phyloP scores from a whole-genome alignment of 176 grass and related monocot species.

The Oryza officinalis region DNA sequence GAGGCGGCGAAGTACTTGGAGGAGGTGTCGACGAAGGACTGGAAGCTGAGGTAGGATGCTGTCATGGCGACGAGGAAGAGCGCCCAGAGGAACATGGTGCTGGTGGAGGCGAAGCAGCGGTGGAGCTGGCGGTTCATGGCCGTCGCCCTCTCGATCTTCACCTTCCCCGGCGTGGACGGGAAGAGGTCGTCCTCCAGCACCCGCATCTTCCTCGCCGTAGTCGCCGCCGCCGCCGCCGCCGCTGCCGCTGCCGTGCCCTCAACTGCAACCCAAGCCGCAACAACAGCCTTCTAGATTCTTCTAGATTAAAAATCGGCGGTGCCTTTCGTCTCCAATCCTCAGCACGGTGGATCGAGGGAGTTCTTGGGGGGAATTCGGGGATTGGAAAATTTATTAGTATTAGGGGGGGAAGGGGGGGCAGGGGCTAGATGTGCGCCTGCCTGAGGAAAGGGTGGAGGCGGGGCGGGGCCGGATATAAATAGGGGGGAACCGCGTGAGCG shows the following conservation, averaged over 20 bases:
- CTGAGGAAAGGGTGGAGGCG: constrained; percentile 30
- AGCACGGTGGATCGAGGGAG: not conserved
- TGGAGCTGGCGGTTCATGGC: constrained; percentile 73
- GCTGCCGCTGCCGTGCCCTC: constrained; percentile 15
- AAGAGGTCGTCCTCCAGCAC: constrained; percentile 81
- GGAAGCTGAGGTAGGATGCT: constrained; percentile 86
- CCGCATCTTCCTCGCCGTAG: constrained; percentile 58
- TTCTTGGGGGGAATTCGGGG: not conserved
- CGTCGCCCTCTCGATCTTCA: constrained; percentile 81
- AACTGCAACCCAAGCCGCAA: not conserved
- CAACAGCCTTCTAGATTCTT: not conserved
- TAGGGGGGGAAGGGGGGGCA: not conserved
- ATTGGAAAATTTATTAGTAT: constrained; percentile 26
- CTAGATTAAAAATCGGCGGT: not conserved
- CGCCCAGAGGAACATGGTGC: constrained; percentile 84
- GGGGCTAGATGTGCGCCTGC: constrained; percentile 66
- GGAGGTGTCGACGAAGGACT: constrained; percentile 87
- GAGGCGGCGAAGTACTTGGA: constrained; percentile 73
- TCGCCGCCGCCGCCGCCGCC: too few species aligned
- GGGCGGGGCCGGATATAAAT: constrained; percentile 51
- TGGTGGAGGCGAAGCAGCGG: constrained; percentile 84
- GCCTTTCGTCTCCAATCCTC: not conserved
- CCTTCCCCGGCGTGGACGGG: constrained; percentile 92
- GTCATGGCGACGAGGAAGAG: constrained; percentile 88
- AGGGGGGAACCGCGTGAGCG: constrained; percentile 29